Conservation (phyloP, 2,329 filamentous ascomycete genomes). For the Pseudogymnoascus verrucosus region DNA sequence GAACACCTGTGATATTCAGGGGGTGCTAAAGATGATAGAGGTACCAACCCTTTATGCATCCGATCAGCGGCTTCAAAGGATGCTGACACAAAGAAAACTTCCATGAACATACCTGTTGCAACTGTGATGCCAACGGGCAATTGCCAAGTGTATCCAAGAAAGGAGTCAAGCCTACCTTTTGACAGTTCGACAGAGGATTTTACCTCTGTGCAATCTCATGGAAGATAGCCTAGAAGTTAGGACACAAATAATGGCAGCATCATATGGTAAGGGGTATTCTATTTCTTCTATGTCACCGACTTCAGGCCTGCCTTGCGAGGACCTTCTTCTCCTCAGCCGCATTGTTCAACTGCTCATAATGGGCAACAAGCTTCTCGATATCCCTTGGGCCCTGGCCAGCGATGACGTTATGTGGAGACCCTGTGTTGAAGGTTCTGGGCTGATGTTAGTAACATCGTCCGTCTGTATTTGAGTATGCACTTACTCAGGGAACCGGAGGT, state of each 20-base stretch:
- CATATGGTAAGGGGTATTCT: constrained; percentile 10
- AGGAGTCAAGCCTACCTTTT: neutral
- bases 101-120: neutral
- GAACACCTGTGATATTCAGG: neutral
- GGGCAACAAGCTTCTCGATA: constrained; percentile 50
- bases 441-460: constrained; percentile 11
- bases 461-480: constrained; percentile 27
- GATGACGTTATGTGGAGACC: constrained; percentile 55
- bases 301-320: constrained; percentile 19
- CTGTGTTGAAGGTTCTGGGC: constrained; percentile 53
- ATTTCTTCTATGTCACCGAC: constrained; percentile 10
- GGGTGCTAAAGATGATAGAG: neutral
- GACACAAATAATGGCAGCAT: neutral
- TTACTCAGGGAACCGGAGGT: constrained; percentile 58
- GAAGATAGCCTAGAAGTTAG: neutral
- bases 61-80: neutral
- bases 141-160: neutral
- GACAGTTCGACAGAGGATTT: neutral
- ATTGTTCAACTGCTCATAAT: constrained; percentile 51
- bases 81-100: neutral
- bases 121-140: neutral
- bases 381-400: constrained; percentile 51
- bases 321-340: constrained; percentile 50
- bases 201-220: neutral
- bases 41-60: neutral